These are phyloP conservation scores for Arthrobotrys sinensis DNA, from an alignment of 2,329 filamentous ascomycete genomes.

Conservation along the genomic window DNA sequence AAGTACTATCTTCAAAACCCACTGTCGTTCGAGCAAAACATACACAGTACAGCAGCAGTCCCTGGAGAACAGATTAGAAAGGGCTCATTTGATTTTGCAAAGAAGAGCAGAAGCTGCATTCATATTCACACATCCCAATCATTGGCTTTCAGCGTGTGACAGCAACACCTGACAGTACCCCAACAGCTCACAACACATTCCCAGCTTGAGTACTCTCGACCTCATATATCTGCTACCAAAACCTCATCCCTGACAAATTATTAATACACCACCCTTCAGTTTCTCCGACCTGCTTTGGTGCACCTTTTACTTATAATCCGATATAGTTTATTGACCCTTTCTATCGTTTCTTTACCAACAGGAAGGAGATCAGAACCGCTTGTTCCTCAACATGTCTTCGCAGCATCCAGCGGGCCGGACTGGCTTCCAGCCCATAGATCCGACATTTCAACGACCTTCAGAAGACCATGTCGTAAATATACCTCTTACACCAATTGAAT, in stretches of 20 bases:
- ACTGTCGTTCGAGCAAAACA: constrained; percentile 4
- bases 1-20: constrained; percentile 5
- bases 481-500: constrained; percentile 72
- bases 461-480: constrained; percentile 69
- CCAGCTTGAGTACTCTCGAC: background rate
- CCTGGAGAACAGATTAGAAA: constrained; percentile 41
- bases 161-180: constrained; percentile 55
- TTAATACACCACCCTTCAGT: background rate
- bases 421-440: constrained; percentile 58
- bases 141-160: constrained; percentile 57
- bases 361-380: constrained; percentile 8
- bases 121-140: constrained; percentile 31
- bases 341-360: constrained; percentile 18
- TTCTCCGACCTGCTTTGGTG: background rate
- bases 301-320: background rate
- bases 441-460: constrained; percentile 45
- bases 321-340: constrained; percentile 34
- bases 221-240: constrained; percentile 33
- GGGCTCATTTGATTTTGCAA: constrained; percentile 14
- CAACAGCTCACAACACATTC: constrained; percentile 53
- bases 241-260: constrained; percentile 26
- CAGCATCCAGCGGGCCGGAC: constrained; percentile 50
- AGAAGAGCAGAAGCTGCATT: constrained; percentile 3
- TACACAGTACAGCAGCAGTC: constrained; percentile 12
- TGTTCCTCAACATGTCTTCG: constrained; percentile 41